Base-by-base conservation (phyloP, 257 asterid genomes). In the Fraxinus anomala region DNA sequence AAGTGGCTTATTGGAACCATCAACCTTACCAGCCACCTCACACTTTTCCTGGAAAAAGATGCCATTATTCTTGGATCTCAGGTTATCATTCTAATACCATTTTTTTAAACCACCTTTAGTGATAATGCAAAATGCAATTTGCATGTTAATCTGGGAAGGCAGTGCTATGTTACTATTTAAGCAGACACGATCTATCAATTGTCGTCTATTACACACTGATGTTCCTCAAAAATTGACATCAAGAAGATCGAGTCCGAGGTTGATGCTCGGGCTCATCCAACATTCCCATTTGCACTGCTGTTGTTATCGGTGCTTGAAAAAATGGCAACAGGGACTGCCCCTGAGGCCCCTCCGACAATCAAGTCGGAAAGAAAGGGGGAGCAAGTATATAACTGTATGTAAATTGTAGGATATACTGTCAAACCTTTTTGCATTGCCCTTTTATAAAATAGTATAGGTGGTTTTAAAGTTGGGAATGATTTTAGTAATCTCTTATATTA, bases 11-110 rank as follows among this genome's bases (percentile, higher is more conserved):
- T 94, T 0, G 94, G 97, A 72, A 88, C 93, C 85, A 90, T 96
- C 81, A 91, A 90, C 76, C 98, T 96, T 36, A 96, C 98, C n/a
- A 96, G 99, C 91, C 97, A 92, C 80, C 97, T 96, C 75, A 96
- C 98, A 2, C 91, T 96, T 31, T 96, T 96, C 84, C 86, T 96
- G 68, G 99, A 96, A 72, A 91, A 88, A 70, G 98, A 92, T 5
- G 98, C 99, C 9, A 33, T 86, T 79, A 93, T 96, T 83, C 93
- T 96, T 21, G 98, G 92, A 33, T 89, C 97, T 17, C 92, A 96
- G 99, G 99, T 92, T 84, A n/a, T 59, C 24, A 70, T 21, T 21
- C 26, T 39, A 51, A 16, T 40, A 5, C 56, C 33, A 21, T 59
- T 16, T 26, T 67, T 26, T 1, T 4, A 7, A 39, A 39, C 16